Base-by-base conservation (phyloP, 2,329 filamentous ascomycete species). In the Neodidymelliopsis sp. region DNA sequence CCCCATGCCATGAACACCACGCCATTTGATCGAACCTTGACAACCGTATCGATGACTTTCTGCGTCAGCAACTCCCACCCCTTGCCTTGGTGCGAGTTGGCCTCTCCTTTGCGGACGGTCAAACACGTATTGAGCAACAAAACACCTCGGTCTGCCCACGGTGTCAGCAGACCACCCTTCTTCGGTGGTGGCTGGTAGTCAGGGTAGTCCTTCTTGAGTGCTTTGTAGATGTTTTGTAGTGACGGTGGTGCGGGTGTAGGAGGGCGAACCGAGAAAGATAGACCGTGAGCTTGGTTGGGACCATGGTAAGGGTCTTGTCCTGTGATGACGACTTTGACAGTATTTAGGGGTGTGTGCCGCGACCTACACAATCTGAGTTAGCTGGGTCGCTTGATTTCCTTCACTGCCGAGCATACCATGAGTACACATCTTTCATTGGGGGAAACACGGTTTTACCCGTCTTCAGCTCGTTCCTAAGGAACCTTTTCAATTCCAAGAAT, bases 301-400 rank as follows among this genome's bases (percentile, higher is more conserved):
- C 96, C 96, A 78, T 99, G 94, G 74, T 99, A 99, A 2, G 94
- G 94, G 71, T 99, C 94, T 77, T 99, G 94, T 58, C 94, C 94
- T 44, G 97, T 75, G 67, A 99, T 91, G 53, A 99, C 92, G 48
- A 89, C 89, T 74, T 96, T 96, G 72, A 97, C 92, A 11, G 81
- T 87, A 76, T 87, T 79, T 62, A 99, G 86, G 6, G 94, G 92
- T 0, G 93, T 97, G 72, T 96, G 89, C 19, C 91, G 89, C 53
- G 93, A 97, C 93, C 93, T 97, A 50, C 22, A n/a, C n/a, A n/a
- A 33, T 35, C 13, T 41, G 7, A 9, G 24, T 8, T 19, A 13
- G 19, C 19, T 33, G 36, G 23, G 12, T 27, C 24, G 7, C 24
- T 7, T 27, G 12, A 27, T 7, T 27, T 7, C 12, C 12, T 27